Base-by-base conservation (phyloP, 2,329 filamentous ascomycete genomes). In the Cryphonectria naterciae region DNA sequence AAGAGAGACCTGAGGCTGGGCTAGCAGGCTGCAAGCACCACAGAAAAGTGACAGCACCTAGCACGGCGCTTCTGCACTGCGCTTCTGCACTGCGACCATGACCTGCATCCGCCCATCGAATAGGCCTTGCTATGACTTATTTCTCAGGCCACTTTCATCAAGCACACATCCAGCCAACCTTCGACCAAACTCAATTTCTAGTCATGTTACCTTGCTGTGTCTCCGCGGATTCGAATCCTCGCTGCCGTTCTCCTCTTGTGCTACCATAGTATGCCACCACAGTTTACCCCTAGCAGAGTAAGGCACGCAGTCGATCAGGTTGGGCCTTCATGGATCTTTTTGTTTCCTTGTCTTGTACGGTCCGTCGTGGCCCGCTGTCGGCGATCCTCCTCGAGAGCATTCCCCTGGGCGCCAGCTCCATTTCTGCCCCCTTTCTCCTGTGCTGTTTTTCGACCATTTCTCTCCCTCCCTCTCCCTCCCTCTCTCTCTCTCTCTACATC, bases 51-150 rank as follows among this genome's bases (percentile, higher is more conserved):
- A 58, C 25, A 58, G 54, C 54, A 58, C 54, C 54, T 58, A 28
- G 37, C 37, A 10, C 35, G 54, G 37, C 37, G 35, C 35, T 37
- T 37, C 35, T 37, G 43, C 58, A 61, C 58, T 60, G 32, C 56
- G 28, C 32, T 37, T 17, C 58, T 61, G 58, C 58, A 61, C 58
- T 61, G 58, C 58, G 35, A 61, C 58, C 17, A 37, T 17, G 58
- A 61, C 32, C 58, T 61, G 58, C 58, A 39, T 63, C 10, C 8
- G 4, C 39, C 28, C 35, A 46, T 63, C 37, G 46, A 28, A 32
- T 32, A 58, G 54, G 54, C 28, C 54, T 58, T 58, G 54, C 25
- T 58, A 58, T 58, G 54, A 58, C 54, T 58, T 58, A 32, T 58
- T 58, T 32, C 54, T 58, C 54, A 58, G 54, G 61, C 43, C 43